A percentile compares a stretch with the other conserved stretches of the same genome.
phyloP scores from a whole-genome alignment of 78 protist genomes.

The Pigoraptor vietnamica region DNA sequence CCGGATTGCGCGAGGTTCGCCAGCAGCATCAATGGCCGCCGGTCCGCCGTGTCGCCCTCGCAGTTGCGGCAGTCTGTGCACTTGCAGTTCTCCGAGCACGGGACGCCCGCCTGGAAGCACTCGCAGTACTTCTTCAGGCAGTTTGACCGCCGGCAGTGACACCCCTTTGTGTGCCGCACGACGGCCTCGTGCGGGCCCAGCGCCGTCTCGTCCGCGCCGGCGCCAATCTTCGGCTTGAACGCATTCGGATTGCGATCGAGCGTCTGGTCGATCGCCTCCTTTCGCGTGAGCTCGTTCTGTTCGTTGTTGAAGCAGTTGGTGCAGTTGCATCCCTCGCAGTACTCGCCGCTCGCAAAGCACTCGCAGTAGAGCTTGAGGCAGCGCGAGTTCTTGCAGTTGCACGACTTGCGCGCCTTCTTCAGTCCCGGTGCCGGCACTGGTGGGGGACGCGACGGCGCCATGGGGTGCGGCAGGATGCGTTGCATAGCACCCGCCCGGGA shows the following conservation, averaged over 20 bases:
- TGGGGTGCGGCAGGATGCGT: too few species aligned
- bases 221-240: not conserved
- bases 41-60: too few species aligned
- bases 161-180: not conserved
- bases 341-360: slow-evolving; percentile 24
- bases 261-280: not conserved
- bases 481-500: too few species aligned
- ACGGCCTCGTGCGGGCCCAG: not conserved
- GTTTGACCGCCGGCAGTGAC: not conserved
- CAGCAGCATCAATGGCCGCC: too few species aligned
- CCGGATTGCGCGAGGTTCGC: too few species aligned
- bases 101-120: slow-evolving; percentile 2
- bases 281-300: not conserved
- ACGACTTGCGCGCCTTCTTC: too few species aligned
- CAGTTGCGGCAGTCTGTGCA: too few species aligned
- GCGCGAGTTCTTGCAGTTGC: slow-evolving; percentile 12
- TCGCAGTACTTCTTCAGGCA: slow-evolving; percentile 22
- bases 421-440: too few species aligned
- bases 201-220: not conserved
- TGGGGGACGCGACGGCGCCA: too few species aligned
- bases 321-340: slow-evolving; percentile 12
- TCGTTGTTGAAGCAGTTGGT: not conserved
- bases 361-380: slow-evolving; percentile 37
- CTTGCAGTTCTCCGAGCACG: too few species aligned
- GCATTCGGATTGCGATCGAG: not conserved